phyloP scores from a whole-genome alignment of 768 basidiomycete genomes.

The Tremella mesenterica region DNA sequence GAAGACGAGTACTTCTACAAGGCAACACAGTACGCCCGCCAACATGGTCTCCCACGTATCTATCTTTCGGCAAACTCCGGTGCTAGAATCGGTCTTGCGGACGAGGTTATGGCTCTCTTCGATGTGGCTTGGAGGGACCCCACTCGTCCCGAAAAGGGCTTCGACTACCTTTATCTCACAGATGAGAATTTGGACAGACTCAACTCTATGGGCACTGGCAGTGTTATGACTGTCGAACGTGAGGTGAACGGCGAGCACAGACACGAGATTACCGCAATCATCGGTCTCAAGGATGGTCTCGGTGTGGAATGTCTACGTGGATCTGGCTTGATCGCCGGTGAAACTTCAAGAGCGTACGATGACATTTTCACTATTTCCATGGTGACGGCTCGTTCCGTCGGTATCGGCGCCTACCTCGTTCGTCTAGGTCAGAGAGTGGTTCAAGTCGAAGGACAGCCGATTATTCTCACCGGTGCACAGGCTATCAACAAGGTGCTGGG shows the following conservation, averaged over 20 bases:
- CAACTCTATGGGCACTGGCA: constrained; percentile 69
- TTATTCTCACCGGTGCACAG: constrained; percentile 93
- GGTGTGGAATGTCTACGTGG: constrained; percentile 94
- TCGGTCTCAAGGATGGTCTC: constrained; percentile 92
- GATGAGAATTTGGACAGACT: constrained; percentile 82
- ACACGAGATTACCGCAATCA: constrained; percentile 90
- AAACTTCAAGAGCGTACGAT: constrained; percentile 95
- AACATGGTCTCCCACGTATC: constrained; percentile 79
- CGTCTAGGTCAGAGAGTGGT: constrained; percentile 95
- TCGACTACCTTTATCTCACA: constrained; percentile 92
- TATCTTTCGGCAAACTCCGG: constrained; percentile 99
- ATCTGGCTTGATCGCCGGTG: constrained; percentile 95
- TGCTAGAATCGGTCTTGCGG: constrained; percentile 89
- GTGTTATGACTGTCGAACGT: constrained; percentile 73
- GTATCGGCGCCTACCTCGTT: constrained; percentile 97
- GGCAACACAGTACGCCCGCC: constrained; percentile 85
- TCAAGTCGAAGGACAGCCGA: constrained; percentile 97
- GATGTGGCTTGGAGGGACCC: constrained; percentile 83
- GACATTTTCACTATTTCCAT: constrained; percentile 99
- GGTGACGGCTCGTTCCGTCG: constrained; percentile 96
- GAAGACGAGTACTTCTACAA: constrained; percentile 97
- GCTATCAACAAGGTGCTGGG: constrained; percentile 98
- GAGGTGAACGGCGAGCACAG: constrained; percentile 77
- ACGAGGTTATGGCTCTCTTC: constrained; percentile 80
- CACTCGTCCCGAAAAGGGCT: constrained; percentile 79